phyloP scores from a whole-genome alignment of 2,329 filamentous ascomycete genomes.

The Gliomastix tumulicola region DNA sequence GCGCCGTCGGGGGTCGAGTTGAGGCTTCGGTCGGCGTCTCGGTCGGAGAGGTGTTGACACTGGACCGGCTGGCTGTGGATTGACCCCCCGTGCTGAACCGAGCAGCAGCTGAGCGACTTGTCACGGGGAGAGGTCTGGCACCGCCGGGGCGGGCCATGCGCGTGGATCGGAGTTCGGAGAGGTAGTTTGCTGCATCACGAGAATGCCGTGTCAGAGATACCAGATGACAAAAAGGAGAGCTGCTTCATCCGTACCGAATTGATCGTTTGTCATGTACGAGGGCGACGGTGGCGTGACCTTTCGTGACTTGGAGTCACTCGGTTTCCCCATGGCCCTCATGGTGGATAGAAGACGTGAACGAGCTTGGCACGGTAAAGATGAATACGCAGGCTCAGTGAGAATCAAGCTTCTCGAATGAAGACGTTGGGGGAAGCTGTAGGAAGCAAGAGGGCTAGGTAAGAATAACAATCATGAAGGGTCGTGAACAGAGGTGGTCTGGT shows the following conservation, averaged over 20 bases:
- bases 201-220: constrained; percentile 8
- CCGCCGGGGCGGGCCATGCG: constrained; percentile 63
- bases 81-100: constrained; percentile 19
- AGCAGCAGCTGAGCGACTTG: constrained; percentile 22
- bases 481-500: no score
- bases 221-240: constrained; percentile 3
- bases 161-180: constrained; percentile 63
- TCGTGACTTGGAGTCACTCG: constrained; percentile 28
- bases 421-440: no score
- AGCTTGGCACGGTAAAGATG: no score
- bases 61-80: constrained; percentile 18
- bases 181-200: constrained; percentile 52
- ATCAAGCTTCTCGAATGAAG: no score
- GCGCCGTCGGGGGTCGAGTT: no score
- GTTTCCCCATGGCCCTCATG: constrained; percentile 20
- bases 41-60: constrained; percentile 17
- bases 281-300: constrained; percentile 56
- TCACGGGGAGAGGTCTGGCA: constrained; percentile 54
- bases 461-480: no score
- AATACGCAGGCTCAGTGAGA: no score
- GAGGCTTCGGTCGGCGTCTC: constrained; percentile 15
- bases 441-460: no score
- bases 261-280: constrained; percentile 59
- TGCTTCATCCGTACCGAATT: constrained; percentile 46
- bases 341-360: no score